Percentiles rank a stretch among this genome's conserved stretches.
phyloP scores from a whole-genome alignment of 192 early-diverging fungal genomes.

The Coemansia sp. region DNA sequence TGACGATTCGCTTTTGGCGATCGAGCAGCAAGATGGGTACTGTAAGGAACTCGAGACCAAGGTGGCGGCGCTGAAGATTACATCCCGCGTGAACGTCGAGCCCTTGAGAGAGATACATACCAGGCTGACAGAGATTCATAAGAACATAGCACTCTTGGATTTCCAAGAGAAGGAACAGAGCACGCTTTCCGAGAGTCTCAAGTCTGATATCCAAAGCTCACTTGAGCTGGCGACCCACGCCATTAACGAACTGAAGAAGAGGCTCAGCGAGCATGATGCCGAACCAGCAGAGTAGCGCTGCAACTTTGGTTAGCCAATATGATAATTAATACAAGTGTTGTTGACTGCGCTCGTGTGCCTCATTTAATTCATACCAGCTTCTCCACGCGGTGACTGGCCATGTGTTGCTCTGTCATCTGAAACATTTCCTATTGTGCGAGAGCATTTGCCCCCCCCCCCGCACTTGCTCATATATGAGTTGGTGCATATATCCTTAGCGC shows the following conservation, averaged over 20 bases:
- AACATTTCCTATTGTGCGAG: neutral
- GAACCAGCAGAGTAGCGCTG: neutral
- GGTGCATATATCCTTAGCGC: neutral
- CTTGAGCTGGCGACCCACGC: neutral
- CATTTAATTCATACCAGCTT: neutral
- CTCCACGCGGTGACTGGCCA: neutral
- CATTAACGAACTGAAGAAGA: neutral
- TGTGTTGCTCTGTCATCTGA: neutral
- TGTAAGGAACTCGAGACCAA: neutral
- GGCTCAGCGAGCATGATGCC: neutral
- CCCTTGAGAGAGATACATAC: neutral
- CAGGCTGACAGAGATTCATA: neutral
- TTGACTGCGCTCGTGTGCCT: neutral
- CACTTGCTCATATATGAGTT: neutral
- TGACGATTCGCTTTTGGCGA: neutral
- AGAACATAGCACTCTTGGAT: neutral
- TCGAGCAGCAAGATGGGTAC: neutral
- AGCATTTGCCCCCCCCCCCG: neutral
- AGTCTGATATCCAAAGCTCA: neutral
- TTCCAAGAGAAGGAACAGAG: neutral
- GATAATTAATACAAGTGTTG: neutral
- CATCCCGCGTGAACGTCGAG: neutral
- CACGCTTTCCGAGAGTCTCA: neutral
- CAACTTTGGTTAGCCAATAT: no score
- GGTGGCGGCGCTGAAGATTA: neutral